Evolutionary conservation across 805 yeast genomes (phyloP), one percentile per base, ranked within the genome.

Genomic region (Gaillardinia entomophila): DNA sequence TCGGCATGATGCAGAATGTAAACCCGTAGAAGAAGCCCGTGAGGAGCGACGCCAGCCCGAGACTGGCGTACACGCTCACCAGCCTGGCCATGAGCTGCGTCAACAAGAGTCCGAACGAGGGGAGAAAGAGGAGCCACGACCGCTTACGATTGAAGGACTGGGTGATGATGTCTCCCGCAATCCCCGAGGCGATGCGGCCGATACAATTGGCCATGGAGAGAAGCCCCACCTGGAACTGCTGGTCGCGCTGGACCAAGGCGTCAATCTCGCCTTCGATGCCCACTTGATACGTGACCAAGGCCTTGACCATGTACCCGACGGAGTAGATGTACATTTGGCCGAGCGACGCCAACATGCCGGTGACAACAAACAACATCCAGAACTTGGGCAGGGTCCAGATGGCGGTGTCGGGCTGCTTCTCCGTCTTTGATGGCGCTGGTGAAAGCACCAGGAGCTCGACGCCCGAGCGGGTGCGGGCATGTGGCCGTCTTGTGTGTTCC

Each of bases 21-120:
- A 77, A 71, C 1, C 94, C 94, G 55, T 84, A 84, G 25, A 79
- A 81, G 24, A 79, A 60, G 0, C 94, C 94, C 19, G 75, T 69
- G 13, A 74, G 47, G n/a, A 71, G 50, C 1, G 89, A 77, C 16
- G 71, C 60, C 19, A 66, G 26, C 55, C 79, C 67, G 43, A 84
- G 53, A 16, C 42, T 34, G 2, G 52, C 43, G 34, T 68, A 60
- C 15, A 57, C 51, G 12, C 50, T 40, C 10, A 65, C 45, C 1
- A 38, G 27, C 16, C 53, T 53, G 3, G 77, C 80, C 40, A 73
- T 45, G 2, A 71, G 20, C 53, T 80, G 88, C 2, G 81, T 70
- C 2, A 60, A 19, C 4, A 72, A 34, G 14, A 78, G 55, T 2
- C 79, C 63, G 2, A 56, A 3, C 0, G 72, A 54, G 0, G 92